These are phyloP conservation scores for Schizosaccharomyces lindneri DNA, from an alignment of 805 yeast genomes.

Conservation along the genomic window DNA sequence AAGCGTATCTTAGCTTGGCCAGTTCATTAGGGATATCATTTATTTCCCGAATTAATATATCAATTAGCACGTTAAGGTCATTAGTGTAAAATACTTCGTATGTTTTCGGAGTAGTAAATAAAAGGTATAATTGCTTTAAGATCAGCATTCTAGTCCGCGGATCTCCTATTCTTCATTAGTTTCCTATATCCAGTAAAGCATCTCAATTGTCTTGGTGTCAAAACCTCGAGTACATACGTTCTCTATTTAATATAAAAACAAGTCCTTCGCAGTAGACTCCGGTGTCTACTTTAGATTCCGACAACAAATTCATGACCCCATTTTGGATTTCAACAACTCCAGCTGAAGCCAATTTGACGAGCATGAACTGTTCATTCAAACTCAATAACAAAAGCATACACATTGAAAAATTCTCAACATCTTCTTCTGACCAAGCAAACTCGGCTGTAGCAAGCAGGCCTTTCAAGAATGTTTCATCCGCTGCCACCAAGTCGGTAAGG, in stretches of 20 bases:
- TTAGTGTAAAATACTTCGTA: conserved; percentile 52
- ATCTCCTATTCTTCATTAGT: conserved; percentile 20
- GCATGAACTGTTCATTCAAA: conserved; percentile 72
- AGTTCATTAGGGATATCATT: conserved; percentile 36
- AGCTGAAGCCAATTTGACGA: conserved; percentile 15
- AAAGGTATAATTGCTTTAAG: conserved; percentile 48
- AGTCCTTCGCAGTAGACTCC: conserved; percentile 41
- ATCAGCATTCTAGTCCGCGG: conserved; percentile 50
- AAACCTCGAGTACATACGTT: not conserved
- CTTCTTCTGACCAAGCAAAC: conserved; percentile 12
- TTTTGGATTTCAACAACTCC: conserved; percentile 11
- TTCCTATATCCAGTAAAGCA: conserved; percentile 9
- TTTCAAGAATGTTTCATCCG: conserved; percentile 17
- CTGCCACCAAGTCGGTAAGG: not conserved
- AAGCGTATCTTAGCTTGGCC: conserved; percentile 38
- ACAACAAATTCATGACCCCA: conserved; percentile 32
- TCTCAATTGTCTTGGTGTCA: not conserved
- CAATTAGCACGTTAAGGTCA: conserved; percentile 62
- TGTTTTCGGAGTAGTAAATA: conserved; percentile 42
- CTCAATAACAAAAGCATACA: conserved; percentile 48
- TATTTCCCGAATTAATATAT: conserved; percentile 59
- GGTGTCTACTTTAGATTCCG: conserved; percentile 20
- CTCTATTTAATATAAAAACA: conserved; percentile 51
- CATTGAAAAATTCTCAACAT: conserved; percentile 36
- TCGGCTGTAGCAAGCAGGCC: conserved; percentile 25